These are phyloP conservation scores for Sporothrix luriei DNA, from an alignment of 2,329 filamentous ascomycete genomes.

Conservation along the genomic window DNA sequence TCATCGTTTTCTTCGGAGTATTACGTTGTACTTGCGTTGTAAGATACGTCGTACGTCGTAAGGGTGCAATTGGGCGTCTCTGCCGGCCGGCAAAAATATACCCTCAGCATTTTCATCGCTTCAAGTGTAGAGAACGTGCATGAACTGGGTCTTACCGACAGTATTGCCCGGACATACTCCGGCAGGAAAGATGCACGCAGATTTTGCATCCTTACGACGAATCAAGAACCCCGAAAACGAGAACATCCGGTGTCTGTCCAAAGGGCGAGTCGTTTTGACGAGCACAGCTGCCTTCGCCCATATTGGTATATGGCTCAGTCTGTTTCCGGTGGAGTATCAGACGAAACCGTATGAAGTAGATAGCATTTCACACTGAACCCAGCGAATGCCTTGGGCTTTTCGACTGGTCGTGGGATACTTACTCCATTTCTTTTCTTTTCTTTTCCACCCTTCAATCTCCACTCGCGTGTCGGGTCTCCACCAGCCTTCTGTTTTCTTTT, in stretches of 20 bases:
- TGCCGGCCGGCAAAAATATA: conserved; percentile 13
- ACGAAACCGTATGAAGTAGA: conserved; percentile 1
- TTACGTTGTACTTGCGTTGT: too few relatives aligned
- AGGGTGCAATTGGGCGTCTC: not conserved
- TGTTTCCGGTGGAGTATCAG: not conserved
- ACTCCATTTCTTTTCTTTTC: not conserved
- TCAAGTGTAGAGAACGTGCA: not conserved
- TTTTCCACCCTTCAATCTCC: conserved; percentile 8
- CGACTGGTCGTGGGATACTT: not conserved
- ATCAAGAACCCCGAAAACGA: not conserved
- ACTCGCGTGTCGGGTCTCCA: not conserved
- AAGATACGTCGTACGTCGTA: too few relatives aligned
- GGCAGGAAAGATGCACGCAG: not conserved
- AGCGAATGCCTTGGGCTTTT: not conserved
- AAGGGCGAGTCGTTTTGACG: not conserved
- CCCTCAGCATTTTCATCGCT: not conserved
- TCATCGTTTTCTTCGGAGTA: not conserved
- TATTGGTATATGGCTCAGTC: not conserved
- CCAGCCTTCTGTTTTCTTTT: not conserved
- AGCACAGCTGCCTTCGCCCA: not conserved
- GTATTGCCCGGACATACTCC: conserved; percentile 19
- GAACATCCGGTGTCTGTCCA: not conserved
- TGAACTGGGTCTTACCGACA: not conserved
- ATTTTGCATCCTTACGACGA: not conserved
- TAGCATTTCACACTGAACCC: not conserved